Base-by-base conservation (phyloP, 2,329 filamentous ascomycete genomes). In the Penicillium glabrum region DNA sequence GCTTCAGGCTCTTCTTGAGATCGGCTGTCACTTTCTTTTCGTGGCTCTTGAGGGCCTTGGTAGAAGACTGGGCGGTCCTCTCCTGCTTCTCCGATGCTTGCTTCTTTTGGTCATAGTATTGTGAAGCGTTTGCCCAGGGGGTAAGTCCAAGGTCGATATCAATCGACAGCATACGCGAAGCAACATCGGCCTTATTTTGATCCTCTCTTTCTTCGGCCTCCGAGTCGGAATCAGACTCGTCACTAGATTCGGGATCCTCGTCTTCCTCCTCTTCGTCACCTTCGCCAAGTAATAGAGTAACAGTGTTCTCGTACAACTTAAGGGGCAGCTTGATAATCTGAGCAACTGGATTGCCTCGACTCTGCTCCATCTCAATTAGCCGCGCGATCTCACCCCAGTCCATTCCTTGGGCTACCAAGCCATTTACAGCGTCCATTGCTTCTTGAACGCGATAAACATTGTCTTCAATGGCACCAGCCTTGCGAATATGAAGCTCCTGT, bases 351-450 rank as follows among this genome's bases (percentile, higher is more conserved):
- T 99, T 99, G 27, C 86, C 82, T 48, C 87, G 82, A 59, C 81
- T 86, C 72, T 96, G 90, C 71, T 98, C 93, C 63, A 91, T 85
- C 71, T 96, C 91, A 51, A 99, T 90, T 60, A 99, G 78, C 57
- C 89, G 89, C 10, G 85, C 91, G 67, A 98, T 93, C 63, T 97
- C 90, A 11, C 91, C 86, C 95, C 95, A 99, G 67, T 99, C 95
- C 92, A 98, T 98, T 11, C 93, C 93, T 69, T 96, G 91, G 5
- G 86, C 86, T 58, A 99, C 86, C n/a, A 98, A 79, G 0, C 91
- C 90, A 72, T 96, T 98, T 52, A 99, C 88, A 3, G 95, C 92
- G 71, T 92, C 90, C 72, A 92, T 92, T 5, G 91, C 92, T 76
- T 98, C 95, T 71, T 96, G 90, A 0, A 98, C 93, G 50, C 92